Evolutionary conservation across 192 early-diverging fungal genomes (phyloP).

Genomic region (Mortierella alpina): DNA sequence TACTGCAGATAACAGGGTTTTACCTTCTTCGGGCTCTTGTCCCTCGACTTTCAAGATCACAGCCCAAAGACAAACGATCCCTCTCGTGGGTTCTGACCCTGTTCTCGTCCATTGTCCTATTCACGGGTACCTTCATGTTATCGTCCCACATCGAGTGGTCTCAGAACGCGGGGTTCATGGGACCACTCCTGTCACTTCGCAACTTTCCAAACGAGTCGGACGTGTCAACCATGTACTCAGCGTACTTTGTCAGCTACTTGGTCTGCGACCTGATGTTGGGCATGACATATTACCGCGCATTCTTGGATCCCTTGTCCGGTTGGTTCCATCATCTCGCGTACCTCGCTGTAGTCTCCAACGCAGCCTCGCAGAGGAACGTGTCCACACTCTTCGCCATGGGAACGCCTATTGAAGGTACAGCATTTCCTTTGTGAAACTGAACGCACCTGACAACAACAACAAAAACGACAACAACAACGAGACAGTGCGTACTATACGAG

Average conservation of each 20-base stretch:
- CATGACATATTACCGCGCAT: conserved; percentile 23
- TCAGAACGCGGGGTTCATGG: background rate
- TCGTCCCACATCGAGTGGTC: conserved; percentile 39
- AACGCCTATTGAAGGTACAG: conserved; percentile 44
- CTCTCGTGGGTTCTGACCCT: conserved; percentile 46
- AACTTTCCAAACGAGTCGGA: conserved; percentile 28
- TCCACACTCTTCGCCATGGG: conserved; percentile 42
- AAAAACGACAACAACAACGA: background rate
- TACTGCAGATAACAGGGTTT: conserved; percentile 31
- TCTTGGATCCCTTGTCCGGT: conserved; percentile 43
- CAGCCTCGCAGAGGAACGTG: conserved; percentile 23
- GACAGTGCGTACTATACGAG: background rate
- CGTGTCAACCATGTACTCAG: conserved; percentile 31
- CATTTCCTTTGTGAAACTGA: background rate
- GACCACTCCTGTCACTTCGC: conserved; percentile 18
- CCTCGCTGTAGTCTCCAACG: conserved; percentile 24
- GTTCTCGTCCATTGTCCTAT: conserved; percentile 41
- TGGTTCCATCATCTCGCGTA: conserved; percentile 46
- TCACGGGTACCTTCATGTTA: conserved; percentile 37
- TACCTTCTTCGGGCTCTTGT: conserved; percentile 26
- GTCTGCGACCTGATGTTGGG: conserved; percentile 43
- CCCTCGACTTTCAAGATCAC: background rate
- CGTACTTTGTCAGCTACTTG: conserved; percentile 48
- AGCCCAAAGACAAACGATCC: conserved; percentile 4
- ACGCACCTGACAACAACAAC: background rate